Percentiles rank a stretch among this genome's conserved stretches.
phyloP scores from a whole-genome alignment of 345 rosid genomes.

The Populus deltoides region DNA sequence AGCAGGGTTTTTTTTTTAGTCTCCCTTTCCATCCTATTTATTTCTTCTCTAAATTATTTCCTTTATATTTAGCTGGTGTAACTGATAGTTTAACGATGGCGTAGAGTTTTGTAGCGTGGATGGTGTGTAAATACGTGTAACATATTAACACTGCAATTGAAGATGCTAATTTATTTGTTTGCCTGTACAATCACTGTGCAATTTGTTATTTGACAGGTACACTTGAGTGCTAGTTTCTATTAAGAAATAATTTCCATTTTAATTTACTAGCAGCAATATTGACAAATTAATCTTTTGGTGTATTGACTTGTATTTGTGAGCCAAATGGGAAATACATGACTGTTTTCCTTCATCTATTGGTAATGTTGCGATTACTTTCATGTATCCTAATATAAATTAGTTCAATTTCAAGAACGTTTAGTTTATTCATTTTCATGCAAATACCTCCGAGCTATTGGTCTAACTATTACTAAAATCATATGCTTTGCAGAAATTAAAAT shows the following conservation, averaged over 20 bases:
- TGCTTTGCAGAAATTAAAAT: background rate
- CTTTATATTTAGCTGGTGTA: conserved; percentile 20
- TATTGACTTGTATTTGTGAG: no score
- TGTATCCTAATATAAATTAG: background rate
- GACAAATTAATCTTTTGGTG: background rate
- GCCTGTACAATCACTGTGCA: background rate
- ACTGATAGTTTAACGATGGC: conserved; percentile 28
- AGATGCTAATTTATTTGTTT: conserved; percentile 29
- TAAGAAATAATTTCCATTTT: background rate
- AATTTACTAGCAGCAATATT: background rate
- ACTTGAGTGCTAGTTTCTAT: background rate
- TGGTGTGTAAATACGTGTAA: conserved; percentile 19
- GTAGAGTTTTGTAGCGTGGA: conserved; percentile 21
- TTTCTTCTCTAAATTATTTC: background rate
- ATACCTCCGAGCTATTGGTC: background rate
- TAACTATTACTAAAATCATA: background rate
- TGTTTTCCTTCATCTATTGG: background rate
- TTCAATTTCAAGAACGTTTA: background rate
- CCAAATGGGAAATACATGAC: background rate
- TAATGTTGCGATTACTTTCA: background rate
- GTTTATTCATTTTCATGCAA: no score
- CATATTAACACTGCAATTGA: conserved; percentile 23
- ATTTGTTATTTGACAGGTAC: background rate
- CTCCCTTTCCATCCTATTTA: background rate
- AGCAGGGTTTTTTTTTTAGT: background rate